A percentile compares a stretch with the other conserved stretches of the same genome.
phyloP scores from a whole-genome alignment of 2,329 filamentous ascomycete genomes.

The Scedosporium boydii region DNA sequence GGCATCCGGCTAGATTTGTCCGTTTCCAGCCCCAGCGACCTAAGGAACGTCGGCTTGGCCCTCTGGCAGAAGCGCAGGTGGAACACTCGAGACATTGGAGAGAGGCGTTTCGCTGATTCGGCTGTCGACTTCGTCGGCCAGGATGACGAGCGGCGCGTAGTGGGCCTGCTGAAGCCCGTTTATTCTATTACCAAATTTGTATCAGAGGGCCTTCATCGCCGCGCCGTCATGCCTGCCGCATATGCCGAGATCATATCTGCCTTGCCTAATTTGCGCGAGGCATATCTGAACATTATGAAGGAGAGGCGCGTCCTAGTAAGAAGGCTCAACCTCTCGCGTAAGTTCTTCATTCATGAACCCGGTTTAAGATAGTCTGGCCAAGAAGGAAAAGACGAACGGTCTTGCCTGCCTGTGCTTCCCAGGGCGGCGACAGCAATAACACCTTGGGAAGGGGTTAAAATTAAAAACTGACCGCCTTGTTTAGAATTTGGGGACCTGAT shows the following conservation, averaged over 20 bases:
- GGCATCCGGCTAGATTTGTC: conserved; percentile 12
- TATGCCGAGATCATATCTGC: conserved; percentile 13
- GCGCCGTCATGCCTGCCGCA: conserved; percentile 13
- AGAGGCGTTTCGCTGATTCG: conserved; percentile 29
- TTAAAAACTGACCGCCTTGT: neutral
- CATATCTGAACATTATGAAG: conserved; percentile 11
- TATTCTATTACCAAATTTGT: conserved; percentile 12
- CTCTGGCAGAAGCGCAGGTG: conserved; percentile 13
- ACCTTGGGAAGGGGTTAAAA: neutral
- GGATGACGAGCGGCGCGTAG: conserved; percentile 56
- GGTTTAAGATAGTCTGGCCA: too few species aligned
- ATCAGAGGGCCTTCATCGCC: conserved; percentile 9
- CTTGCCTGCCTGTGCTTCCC: too few species aligned
- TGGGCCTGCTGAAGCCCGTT: conserved; percentile 39
- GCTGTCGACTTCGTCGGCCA: conserved; percentile 56
- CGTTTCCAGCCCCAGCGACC: conserved; percentile 13
- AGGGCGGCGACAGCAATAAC: too few species aligned
- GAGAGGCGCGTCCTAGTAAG: conserved; percentile 1
- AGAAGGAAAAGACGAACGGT: too few species aligned
- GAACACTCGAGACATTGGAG: conserved; percentile 13
- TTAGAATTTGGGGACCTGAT: conserved; percentile 10
- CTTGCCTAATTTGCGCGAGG: conserved; percentile 10
- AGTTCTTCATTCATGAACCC: neutral
- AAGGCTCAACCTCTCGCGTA: neutral
- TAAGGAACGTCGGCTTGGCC: conserved; percentile 12